A percentile compares a stretch with the other conserved stretches of the same genome.
Conservation (phyloP, 768 basidiomycete genomes). For the Panus rudis region DNA sequence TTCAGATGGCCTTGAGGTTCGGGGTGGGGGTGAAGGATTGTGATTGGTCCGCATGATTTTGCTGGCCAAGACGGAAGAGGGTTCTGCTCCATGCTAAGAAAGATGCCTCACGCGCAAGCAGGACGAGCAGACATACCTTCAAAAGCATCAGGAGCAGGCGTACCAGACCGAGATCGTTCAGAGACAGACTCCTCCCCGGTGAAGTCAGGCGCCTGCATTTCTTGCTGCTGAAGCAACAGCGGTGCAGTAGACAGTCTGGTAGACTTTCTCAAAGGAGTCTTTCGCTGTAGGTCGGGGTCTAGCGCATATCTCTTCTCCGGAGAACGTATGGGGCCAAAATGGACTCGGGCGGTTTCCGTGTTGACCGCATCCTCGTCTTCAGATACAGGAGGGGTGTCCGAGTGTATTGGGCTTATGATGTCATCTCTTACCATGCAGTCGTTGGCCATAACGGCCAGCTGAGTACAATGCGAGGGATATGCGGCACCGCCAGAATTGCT, state of each 20-base stretch:
- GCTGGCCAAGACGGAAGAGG: slow-evolving; percentile 58
- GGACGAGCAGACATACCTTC: slow-evolving; percentile 28
- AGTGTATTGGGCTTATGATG: background rate
- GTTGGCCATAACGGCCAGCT: too few species aligned
- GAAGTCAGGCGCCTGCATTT: background rate
- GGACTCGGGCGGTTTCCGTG: slow-evolving; percentile 36
- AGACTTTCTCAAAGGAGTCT: slow-evolving; percentile 39
- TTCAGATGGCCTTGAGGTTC: background rate
- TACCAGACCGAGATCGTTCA: background rate
- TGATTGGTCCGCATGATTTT: slow-evolving; percentile 62
- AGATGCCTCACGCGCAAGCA: slow-evolving; percentile 14
- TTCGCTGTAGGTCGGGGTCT: slow-evolving; percentile 22
- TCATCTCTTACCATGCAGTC: too few species aligned
- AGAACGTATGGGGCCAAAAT: slow-evolving; percentile 46
- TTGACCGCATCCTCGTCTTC: slow-evolving; percentile 20
- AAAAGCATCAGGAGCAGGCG: slow-evolving; percentile 3
- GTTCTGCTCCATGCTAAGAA: slow-evolving; percentile 34
- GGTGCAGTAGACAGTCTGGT: slow-evolving; percentile 39
- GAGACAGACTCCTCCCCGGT: slow-evolving; percentile 5
- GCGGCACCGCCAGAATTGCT: too few species aligned
- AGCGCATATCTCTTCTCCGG: slow-evolving; percentile 43
- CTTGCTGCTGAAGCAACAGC: slow-evolving; percentile 18
- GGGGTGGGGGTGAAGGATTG: slow-evolving; percentile 71
- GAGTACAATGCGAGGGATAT: too few species aligned
- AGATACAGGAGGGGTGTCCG: background rate